phyloP scores from a whole-genome alignment of 176 grass and related monocot species.

The Echinochloa phyllopogon region DNA sequence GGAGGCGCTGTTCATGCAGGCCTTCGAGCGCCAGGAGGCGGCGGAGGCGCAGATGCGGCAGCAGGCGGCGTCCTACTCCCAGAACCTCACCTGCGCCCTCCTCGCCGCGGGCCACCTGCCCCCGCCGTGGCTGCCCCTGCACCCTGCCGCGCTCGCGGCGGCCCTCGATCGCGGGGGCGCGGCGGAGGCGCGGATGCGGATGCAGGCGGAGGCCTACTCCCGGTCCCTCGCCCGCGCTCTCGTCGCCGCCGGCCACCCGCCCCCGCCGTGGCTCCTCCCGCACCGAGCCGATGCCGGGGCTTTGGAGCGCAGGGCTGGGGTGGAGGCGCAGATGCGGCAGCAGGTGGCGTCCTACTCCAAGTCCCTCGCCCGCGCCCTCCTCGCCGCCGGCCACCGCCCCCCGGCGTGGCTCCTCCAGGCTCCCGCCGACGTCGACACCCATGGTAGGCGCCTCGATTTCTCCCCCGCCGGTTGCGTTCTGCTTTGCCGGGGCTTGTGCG shows the following conservation, averaged over 20 bases:
- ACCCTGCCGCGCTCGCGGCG: not conserved
- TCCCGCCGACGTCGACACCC: not conserved
- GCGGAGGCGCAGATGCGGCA: constrained; percentile 55
- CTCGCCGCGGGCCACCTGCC: constrained; percentile 44
- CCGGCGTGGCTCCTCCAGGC: constrained; percentile 46
- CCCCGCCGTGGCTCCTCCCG: constrained; percentile 45
- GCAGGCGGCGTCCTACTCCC: constrained; percentile 53
- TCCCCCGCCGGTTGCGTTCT: not conserved
- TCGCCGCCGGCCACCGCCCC: not conserved
- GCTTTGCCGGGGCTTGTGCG: not conserved
- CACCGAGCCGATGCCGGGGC: too few relatives aligned
- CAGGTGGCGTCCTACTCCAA: not conserved
- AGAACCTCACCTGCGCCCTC: constrained; percentile 55
- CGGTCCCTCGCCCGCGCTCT: constrained; percentile 49
- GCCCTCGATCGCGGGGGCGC: not conserved
- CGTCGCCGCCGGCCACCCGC: constrained; percentile 30
- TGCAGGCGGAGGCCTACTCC: constrained; percentile 50
- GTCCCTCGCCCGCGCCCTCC: not conserved
- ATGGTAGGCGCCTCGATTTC: not conserved
- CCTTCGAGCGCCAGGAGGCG: constrained; percentile 54
- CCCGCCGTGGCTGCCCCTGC: constrained; percentile 51
- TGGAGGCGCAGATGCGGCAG: not conserved
- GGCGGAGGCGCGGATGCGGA: constrained; percentile 38
- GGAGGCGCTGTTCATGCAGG: constrained; percentile 67
- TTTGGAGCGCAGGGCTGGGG: not conserved